Evolutionary conservation across 139 green algal species (phyloP), one percentile per base, ranked within the genome.

Genomic region (Coccomyxa sp.): DNA sequence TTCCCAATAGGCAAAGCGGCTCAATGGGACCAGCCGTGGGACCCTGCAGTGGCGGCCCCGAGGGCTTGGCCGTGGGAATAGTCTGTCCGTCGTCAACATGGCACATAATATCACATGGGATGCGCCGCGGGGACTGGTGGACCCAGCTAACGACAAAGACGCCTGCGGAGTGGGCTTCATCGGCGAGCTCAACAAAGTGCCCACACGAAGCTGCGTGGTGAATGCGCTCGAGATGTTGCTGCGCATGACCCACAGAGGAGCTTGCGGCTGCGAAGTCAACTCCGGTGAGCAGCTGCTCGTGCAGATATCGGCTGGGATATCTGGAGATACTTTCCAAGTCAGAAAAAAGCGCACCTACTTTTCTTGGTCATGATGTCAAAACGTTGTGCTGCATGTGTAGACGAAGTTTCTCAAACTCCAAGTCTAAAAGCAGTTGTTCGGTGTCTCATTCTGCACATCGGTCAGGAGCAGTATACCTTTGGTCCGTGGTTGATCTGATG

Each of bases 221-320:
- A 95, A 99, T 80, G 94, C 95, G 0, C 89, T 99, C 51, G 92
- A 94, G 81, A 98, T 98, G 96, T 89, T 98, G 15, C 79, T 90
- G 17, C 89, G 95, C 60, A 98, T 98, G 94, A 87, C 90, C 0
- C 95, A 98, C 83, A 87, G 96, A 23, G 94, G 96, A 15, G 96
- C 94, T 18, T 99, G 96, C 86, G 96, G 96, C 13, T 99, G 96
- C 85, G 96, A 99, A 84, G 88, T 86, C 12, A 98, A 98, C 88
- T 98, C 96, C 58, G 94, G 91, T 92, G 30, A 57, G n/a, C 79
- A 51, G 38, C 38, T 51, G 38, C 38, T 51, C 38, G 38, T 51
- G 38, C 38, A 51, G 38, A 51, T 51, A 51, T 51, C 38, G 38
- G 38, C 38, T 51, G 38, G 38, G 38, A 51, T 51, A 51, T 51